Conservation (phyloP, 2,329 filamentous ascomycete species). For the Ramularia endophylla region DNA sequence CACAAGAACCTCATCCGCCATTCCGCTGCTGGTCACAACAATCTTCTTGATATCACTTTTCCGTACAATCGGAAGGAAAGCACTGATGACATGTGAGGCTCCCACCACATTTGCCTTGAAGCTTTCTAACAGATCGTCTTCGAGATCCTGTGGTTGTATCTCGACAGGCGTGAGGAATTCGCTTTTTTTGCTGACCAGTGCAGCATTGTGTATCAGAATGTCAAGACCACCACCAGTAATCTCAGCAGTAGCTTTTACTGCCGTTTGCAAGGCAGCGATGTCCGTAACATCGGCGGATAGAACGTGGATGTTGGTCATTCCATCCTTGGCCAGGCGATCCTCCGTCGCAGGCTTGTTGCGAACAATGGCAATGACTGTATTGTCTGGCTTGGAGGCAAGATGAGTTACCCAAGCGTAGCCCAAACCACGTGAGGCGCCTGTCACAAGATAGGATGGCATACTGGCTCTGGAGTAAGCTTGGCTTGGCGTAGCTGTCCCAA, state of each 20-base stretch:
- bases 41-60: constrained; percentile 23
- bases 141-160: constrained; percentile 12
- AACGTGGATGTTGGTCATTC: constrained; percentile 40
- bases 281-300: constrained; percentile 43
- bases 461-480: background rate
- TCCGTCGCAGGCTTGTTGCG: constrained; percentile 25
- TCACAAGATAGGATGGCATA: constrained; percentile 32
- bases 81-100: constrained; percentile 19
- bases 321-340: constrained; percentile 17
- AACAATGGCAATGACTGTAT: constrained; percentile 33
- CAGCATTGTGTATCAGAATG: constrained; percentile 31
- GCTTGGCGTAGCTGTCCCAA: too few relatives aligned
- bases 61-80: constrained; percentile 27
- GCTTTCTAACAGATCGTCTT: constrained; percentile 13
- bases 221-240: constrained; percentile 26
- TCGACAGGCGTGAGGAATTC: constrained; percentile 18
- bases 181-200: constrained; percentile 11
- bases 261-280: constrained; percentile 34
- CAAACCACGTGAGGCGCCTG: constrained; percentile 30
- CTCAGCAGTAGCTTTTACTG: constrained; percentile 17
- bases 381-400: constrained; percentile 25
- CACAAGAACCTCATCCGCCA: constrained; percentile 25
- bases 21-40: constrained; percentile 22
- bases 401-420: constrained; percentile 30
- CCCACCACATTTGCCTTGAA: constrained; percentile 26